These are phyloP conservation scores for Aeschynomene evenia DNA, from an alignment of 306 rosid species.

Conservation along the genomic window DNA sequence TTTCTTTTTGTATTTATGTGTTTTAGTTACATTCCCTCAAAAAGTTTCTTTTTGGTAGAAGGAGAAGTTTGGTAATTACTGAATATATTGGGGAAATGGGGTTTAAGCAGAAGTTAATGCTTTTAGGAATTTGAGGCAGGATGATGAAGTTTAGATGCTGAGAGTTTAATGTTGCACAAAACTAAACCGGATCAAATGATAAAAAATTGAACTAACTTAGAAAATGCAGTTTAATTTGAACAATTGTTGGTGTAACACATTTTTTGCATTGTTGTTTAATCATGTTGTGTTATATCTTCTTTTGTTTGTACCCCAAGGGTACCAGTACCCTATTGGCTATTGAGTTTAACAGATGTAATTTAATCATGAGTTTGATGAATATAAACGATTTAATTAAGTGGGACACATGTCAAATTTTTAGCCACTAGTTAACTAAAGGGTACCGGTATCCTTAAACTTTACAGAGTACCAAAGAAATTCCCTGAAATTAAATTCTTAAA, in stretches of 20 bases:
- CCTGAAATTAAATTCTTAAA: neutral
- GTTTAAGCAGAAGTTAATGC: neutral
- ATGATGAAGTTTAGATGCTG: neutral
- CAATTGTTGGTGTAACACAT: neutral
- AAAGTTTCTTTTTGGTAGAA: neutral
- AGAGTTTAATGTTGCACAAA: neutral
- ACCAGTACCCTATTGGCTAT: no score
- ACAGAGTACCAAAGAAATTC: no score
- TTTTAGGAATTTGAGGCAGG: neutral
- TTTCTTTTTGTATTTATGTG: neutral
- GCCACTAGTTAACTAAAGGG: no score
- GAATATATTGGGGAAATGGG: neutral
- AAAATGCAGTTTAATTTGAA: neutral
- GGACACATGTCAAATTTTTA: no score
- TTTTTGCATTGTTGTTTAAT: neutral
- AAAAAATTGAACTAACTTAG: neutral
- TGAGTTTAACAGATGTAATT: no score
- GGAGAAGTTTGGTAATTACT: neutral
- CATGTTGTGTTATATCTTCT: neutral
- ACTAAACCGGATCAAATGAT: neutral
- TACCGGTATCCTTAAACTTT: no score
- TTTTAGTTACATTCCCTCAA: neutral
- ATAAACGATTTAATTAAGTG: no score
- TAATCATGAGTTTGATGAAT: no score
- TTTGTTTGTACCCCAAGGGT: no score